Base-by-base conservation (phyloP, 306 rosid species). In the Trifolium repens region DNA sequence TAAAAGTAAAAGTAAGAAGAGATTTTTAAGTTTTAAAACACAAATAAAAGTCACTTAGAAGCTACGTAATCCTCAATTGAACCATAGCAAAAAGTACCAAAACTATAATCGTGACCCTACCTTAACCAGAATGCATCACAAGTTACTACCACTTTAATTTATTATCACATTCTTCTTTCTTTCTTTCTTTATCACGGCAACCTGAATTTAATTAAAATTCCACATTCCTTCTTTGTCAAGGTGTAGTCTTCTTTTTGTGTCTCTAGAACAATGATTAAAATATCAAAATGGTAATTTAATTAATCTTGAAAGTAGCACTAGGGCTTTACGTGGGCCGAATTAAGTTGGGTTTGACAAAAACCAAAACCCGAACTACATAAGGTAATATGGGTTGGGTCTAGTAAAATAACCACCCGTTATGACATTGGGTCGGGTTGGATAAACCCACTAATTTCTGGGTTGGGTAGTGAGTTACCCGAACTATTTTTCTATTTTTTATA, bases 61-160 rank as follows among this genome's bases (percentile, higher is more conserved):
- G 78, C 27, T 27, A 67, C 39, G 85, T 30, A 77, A 84, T 72
- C 71, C 30, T 83, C 76, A 79, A 71, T 63, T 81, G 22, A 57
- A 72, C 57, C 89, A 84, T 69, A 67, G 73, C 86, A 68, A 80
- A 17, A 89, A 69, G 85, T 71, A 32, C 70, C 78, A 84, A 85
- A 73, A 47, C 57, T 69, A 4, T 32, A 52, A 62, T 79, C 57
- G 0, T 79, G 82, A 75, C 73, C 84, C 86, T 71, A 44, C 78
- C 78, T 52, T 26, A 54, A 74, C 76, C 42, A 5, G 49, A 57
- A 55, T 64, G 76, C 75, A 73, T 71, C 47, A 65, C 49, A 35
- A 81, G 49, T 57, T 62, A 69, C 73, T 57, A n/a, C 1, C 7
- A 60, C 66, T 60, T 42, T 42, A 66, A n/a, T 78, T 34, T 65